Evolutionary conservation across 179 eudicot species (phyloP).

Genomic region (Actinidia chinensis): DNA sequence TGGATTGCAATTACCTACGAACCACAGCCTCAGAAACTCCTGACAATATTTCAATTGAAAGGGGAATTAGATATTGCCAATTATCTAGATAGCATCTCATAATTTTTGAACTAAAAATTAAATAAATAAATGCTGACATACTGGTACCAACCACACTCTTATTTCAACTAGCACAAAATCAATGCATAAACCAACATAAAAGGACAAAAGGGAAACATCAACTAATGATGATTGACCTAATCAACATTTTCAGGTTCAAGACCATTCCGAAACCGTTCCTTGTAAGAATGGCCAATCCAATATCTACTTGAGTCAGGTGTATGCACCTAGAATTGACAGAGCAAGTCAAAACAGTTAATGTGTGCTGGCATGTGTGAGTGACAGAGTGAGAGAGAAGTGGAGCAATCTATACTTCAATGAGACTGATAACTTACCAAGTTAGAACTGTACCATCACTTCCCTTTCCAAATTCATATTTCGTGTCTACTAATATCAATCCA

Average conservation of each 20-base stretch:
- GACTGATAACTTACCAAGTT: slow-evolving; percentile 24
- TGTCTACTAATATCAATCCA: slow-evolving; percentile 88
- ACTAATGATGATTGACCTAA: slow-evolving; percentile 43
- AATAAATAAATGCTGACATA: background rate
- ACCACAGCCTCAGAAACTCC: slow-evolving; percentile 98
- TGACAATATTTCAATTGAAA: slow-evolving; percentile 25
- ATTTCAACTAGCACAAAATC: background rate
- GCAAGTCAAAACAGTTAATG: slow-evolving; percentile 9
- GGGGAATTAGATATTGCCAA: slow-evolving; percentile 15
- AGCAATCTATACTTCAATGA: background rate
- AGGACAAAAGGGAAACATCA: slow-evolving; percentile 10
- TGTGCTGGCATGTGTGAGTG: background rate
- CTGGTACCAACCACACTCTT: background rate
- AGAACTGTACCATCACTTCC: slow-evolving; percentile 74
- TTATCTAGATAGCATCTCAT: background rate
- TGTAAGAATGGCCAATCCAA: slow-evolving; percentile 77
- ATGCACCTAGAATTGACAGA: slow-evolving; percentile 57
- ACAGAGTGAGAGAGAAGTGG: slow-evolving; percentile 1
- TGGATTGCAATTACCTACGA: slow-evolving; percentile 84
- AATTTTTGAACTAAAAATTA: background rate
- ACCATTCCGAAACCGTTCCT: slow-evolving; percentile 59
- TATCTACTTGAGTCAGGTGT: slow-evolving; percentile 99
- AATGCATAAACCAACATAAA: background rate
- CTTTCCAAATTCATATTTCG: slow-evolving; percentile 96
- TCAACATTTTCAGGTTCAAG: slow-evolving; percentile 98